A percentile compares a stretch with the other conserved stretches of the same genome.
phyloP scores from a whole-genome alignment of 768 basidiomycete species.

The Mycena metata region DNA sequence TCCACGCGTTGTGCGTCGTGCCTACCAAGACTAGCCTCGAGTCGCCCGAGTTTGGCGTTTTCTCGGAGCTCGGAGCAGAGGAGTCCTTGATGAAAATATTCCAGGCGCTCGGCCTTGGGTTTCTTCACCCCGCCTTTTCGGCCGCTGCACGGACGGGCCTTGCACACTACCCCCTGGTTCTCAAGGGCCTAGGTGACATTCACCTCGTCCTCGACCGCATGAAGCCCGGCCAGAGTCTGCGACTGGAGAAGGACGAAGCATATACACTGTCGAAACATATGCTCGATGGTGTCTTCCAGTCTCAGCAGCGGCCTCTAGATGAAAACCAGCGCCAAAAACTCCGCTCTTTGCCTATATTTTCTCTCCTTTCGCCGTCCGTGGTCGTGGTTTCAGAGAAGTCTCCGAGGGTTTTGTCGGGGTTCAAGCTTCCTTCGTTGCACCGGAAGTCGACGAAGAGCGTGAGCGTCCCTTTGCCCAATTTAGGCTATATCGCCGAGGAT shows the following conservation, averaged over 20 bases:
- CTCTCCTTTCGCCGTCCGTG: constrained; percentile 22
- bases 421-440: constrained; percentile 35
- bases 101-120: constrained; percentile 47
- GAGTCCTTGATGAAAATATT: constrained; percentile 41
- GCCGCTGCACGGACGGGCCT: constrained; percentile 40
- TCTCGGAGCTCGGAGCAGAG: constrained; percentile 43
- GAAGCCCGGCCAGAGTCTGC: constrained; percentile 15
- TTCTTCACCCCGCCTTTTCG: constrained; percentile 48
- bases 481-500: constrained; percentile 14
- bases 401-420: constrained; percentile 21
- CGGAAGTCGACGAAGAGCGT: constrained; percentile 36
- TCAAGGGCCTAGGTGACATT: constrained; percentile 45
- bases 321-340: constrained; percentile 32
- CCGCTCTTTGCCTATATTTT: constrained; percentile 48
- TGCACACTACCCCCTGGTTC: constrained; percentile 27
- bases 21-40: constrained; percentile 51
- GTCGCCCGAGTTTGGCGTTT: constrained; percentile 44
- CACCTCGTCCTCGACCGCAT: constrained; percentile 49
- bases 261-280: constrained; percentile 33
- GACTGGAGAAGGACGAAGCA: constrained; percentile 22
- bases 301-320: constrained; percentile 35
- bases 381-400: constrained; percentile 24
- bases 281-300: constrained; percentile 31
- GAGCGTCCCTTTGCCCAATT: constrained; percentile 25
- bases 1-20: constrained; percentile 47